These are phyloP conservation scores for Fusarium devonianum DNA, from an alignment of 2,329 filamentous ascomycete species.

Conservation along the genomic window DNA sequence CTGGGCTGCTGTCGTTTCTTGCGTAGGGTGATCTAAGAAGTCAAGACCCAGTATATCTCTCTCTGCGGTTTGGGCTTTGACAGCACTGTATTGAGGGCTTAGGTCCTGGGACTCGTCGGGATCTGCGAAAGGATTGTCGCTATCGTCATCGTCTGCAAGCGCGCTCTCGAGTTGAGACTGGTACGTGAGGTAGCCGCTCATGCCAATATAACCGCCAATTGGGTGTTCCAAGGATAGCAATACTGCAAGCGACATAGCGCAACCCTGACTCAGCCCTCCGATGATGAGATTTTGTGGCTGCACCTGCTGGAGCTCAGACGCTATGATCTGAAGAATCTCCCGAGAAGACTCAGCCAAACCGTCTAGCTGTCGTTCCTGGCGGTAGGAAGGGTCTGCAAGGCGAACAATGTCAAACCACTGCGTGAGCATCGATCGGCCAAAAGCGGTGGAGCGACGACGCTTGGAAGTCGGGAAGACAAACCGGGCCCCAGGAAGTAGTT, in stretches of 20 bases:
- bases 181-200: constrained; percentile 57
- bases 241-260: constrained; percentile 53
- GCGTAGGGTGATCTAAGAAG: too few species aligned
- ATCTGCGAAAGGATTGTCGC: constrained; percentile 38
- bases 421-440: constrained; percentile 52
- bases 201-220: constrained; percentile 55
- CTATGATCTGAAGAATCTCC: constrained; percentile 47
- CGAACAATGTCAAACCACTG: constrained; percentile 61
- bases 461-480: constrained; percentile 61
- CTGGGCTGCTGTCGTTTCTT: constrained; percentile 33
- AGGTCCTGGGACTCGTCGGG: constrained; percentile 9
- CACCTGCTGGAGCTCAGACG: constrained; percentile 43
- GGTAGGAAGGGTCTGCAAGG: constrained; percentile 49
- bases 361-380: constrained; percentile 52
- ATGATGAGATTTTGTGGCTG: constrained; percentile 53
- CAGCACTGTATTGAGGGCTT: too few species aligned
- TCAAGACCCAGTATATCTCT: constrained; percentile 43
- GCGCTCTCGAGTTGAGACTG: constrained; percentile 39
- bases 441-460: constrained; percentile 52
- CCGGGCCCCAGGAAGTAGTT: constrained; percentile 48
- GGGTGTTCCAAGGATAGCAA: constrained; percentile 49
- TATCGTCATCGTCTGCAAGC: neutral
- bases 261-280: constrained; percentile 62
- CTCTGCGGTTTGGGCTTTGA: constrained; percentile 41
- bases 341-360: constrained; percentile 53